A percentile compares a stretch with the other conserved stretches of the same genome.
phyloP scores from a whole-genome alignment of 1,139 yeast species.

The Pichia sp. region DNA sequence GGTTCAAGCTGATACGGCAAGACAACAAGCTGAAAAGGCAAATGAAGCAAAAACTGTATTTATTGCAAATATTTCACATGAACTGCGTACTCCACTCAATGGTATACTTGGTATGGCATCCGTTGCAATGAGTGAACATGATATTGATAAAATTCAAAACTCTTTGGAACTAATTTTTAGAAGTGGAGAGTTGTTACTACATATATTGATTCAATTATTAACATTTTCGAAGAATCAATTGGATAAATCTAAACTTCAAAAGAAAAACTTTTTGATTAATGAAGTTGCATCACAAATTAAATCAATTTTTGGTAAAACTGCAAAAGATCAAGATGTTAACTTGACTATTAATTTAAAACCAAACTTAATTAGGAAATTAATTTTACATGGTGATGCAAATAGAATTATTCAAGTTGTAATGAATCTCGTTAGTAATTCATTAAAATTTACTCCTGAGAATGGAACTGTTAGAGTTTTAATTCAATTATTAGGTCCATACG shows the following conservation, averaged over 20 bases:
- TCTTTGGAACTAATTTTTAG: constrained; percentile 71
- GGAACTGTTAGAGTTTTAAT: constrained; percentile 71
- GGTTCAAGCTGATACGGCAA: constrained; percentile 85
- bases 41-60: constrained; percentile 92
- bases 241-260: constrained; percentile 76
- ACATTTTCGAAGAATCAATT: constrained; percentile 89
- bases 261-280: constrained; percentile 63
- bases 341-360: constrained; percentile 55
- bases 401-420: constrained; percentile 81
- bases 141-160: constrained; percentile 57
- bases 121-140: constrained; percentile 81
- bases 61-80: constrained; percentile 94
- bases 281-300: constrained; percentile 74
- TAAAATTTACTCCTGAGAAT: constrained; percentile 83
- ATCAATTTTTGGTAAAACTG: constrained; percentile 82
- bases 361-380: constrained; percentile 52
- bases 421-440: constrained; percentile 80
- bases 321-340: constrained; percentile 68
- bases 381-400: constrained; percentile 77
- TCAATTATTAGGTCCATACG: constrained; percentile 66
- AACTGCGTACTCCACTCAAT: constrained; percentile 87
- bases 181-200: constrained; percentile 80
- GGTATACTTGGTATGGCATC: constrained; percentile 97
- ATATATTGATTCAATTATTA: constrained; percentile 78
- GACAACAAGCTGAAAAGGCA: constrained; percentile 70